These are phyloP conservation scores for Pseudoperonospora humuli DNA, from an alignment of 352 stramenopile genomes.

Conservation along the genomic window DNA sequence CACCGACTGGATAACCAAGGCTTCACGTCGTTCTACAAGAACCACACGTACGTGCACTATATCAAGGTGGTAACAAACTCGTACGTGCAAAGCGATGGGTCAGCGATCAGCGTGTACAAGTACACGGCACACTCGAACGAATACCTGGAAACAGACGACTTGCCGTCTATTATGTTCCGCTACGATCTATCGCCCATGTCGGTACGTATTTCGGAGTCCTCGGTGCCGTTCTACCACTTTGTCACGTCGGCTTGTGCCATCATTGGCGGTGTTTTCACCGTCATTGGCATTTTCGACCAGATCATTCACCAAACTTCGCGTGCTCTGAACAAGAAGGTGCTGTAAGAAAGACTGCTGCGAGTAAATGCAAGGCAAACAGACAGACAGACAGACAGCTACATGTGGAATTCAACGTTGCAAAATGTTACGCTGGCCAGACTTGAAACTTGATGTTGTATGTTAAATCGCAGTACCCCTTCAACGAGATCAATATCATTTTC, in stretches of 20 bases:
- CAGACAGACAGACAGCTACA: too few species aligned
- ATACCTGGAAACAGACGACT: slow-evolving; percentile 79
- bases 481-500: slow-evolving; percentile 12
- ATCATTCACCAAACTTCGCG: slow-evolving; percentile 80
- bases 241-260: slow-evolving; percentile 93
- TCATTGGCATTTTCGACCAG: slow-evolving; percentile 91
- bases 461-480: not conserved
- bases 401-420: slow-evolving; percentile 1
- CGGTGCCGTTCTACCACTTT: slow-evolving; percentile 93
- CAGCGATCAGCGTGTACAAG: slow-evolving; percentile 77
- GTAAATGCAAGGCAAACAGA: not conserved
- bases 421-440: not conserved
- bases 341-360: slow-evolving; percentile 41
- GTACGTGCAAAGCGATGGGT: slow-evolving; percentile 66
- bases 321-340: slow-evolving; percentile 85
- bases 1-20: slow-evolving; percentile 88
- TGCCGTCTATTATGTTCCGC: slow-evolving; percentile 88
- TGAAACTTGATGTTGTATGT: not conserved
- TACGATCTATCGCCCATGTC: slow-evolving; percentile 89
- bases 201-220: slow-evolving; percentile 91
- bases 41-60: slow-evolving; percentile 98
- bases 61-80: slow-evolving; percentile 96
- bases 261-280: slow-evolving; percentile 93
- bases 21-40: slow-evolving; percentile 89
- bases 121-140: slow-evolving; percentile 88